A percentile compares a stretch with the other conserved stretches of the same genome.
Conservation (phyloP, 83 land plant genomes). For the Larix sibirica region DNA sequence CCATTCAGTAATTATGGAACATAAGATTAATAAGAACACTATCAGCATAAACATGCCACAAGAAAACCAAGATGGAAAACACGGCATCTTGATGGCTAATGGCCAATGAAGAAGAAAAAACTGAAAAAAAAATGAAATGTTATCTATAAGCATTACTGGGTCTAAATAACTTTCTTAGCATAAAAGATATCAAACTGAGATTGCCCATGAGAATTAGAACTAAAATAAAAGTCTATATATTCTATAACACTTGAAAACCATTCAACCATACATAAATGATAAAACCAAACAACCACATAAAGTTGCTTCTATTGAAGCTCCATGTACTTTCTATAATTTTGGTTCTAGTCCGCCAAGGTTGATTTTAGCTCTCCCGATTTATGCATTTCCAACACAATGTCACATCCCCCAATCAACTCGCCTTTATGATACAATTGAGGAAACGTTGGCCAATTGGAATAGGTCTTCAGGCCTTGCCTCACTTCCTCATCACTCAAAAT, state of each 20-base stretch:
- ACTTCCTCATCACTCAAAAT: conserved; percentile 75
- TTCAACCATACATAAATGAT: background rate
- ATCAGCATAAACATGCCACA: background rate
- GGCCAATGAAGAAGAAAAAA: background rate
- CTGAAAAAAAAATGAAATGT: background rate
- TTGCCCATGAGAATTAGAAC: background rate
- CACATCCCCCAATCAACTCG: conserved; percentile 83
- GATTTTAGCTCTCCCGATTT: conserved; percentile 71
- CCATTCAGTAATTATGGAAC: background rate
- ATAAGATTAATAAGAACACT: background rate
- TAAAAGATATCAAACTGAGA: background rate
- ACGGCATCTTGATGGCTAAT: background rate
- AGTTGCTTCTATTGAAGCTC: background rate
- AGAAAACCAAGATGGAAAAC: background rate
- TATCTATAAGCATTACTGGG: background rate
- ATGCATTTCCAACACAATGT: conserved; percentile 70
- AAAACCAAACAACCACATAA: background rate
- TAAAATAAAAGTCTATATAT: background rate
- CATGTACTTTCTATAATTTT: background rate
- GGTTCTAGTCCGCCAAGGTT: conserved; percentile 54
- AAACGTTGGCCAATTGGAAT: conserved; percentile 86
- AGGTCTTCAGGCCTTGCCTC: conserved; percentile 75
- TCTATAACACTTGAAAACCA: no score
- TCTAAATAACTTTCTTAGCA: background rate
- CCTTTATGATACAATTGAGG: conserved; percentile 89